Base-by-base conservation (phyloP, 257 asterid genomes). In the Solanum etuberosum region DNA sequence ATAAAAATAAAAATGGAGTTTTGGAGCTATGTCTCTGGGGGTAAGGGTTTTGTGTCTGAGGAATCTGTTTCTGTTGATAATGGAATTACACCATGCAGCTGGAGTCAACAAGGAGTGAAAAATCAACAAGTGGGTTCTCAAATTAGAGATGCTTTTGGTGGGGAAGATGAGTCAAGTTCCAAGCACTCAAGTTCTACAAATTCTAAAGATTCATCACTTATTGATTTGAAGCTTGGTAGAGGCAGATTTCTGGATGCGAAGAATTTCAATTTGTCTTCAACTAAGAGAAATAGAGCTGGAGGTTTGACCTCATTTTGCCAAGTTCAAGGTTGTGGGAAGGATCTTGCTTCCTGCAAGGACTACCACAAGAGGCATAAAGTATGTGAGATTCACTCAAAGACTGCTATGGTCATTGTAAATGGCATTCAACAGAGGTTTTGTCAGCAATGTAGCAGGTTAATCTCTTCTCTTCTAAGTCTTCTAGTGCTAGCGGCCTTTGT, bases 361-460 rank as follows among this genome's bases (percentile, higher is more conserved):
- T 95, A 95, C 86, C 91, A 95, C 89, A 93, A 87, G 86, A 90
- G 96, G 89, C 97, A 95, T 87, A 54, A 54, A 54, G 65, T 54
- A 54, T 54, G 65, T 54, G 65, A 54, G 11, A 54, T 54, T 54
- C 65, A 95, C 90, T 92, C 98, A 6, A 94, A 94, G 89, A 89
- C 94, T 23, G 87, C 96, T 86, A 90, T 89, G 37, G 98, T 95
- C 46, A 48, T 93, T 46, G 96, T 95, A 34, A 89, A 92, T 37
- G 93, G 94, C 86, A 87, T 89, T 25, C 90, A 91, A 86, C 95
- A 95, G 89, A 87, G 97, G 91, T 95, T 95, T 80, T 95, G 98
- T 85, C 98, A 95, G 90, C 98, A 95, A 86, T 95, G 98, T 89
- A 95, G 98, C 94, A 91, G 97, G 98, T 93, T 54, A 54, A 20